Base-by-base conservation (phyloP, 164 flowering plant species). In the Akebia trifoliata region DNA sequence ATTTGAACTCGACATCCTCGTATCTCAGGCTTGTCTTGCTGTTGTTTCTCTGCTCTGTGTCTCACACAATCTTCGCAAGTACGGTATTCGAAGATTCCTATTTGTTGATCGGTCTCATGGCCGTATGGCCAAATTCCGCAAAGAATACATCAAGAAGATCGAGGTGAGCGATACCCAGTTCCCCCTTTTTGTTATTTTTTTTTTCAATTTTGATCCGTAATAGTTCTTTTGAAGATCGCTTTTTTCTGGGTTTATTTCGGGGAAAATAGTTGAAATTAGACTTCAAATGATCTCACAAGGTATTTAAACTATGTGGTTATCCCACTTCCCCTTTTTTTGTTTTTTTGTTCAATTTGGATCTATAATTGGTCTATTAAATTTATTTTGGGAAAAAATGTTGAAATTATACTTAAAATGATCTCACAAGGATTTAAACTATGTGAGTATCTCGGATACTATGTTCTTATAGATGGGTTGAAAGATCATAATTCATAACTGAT, bases 51-150 rank as follows among this genome's bases (percentile, higher is more conserved):
- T 92, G 68, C 42, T 81, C 29, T 83, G 97, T 51, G 43, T 87
- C 14, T 80, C 98, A 0, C 79, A 76, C 57, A 84, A 84, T 68
- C 67, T 90, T 1, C 63, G 91, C 3, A 90, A 83, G 66, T 74
- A 84, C 61, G 94, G 97, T 1, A 51, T 90, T 12, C 67, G 85
- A 66, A 84, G 71, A 56, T 90, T 92, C 70, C 76, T 90, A 20
- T 87, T 89, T 62, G 94, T 92, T 44, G 97, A 90, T 77, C 73
- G 75, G 0, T 69, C 62, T 38, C 72, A 70, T 39, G 90, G 86
- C 4, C 79, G 78, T 4, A 67, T 71, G 69, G 42, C 50, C 34
- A 64, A 76, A 40, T 83, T 86, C 48, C 65, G 63, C 22, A 62
- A 65, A 38, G 74, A 75, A 25, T 92, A 89, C 51, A 45, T 77